Conservation (phyloP, 306 rosid genomes). For the Cicer yamashitae region DNA sequence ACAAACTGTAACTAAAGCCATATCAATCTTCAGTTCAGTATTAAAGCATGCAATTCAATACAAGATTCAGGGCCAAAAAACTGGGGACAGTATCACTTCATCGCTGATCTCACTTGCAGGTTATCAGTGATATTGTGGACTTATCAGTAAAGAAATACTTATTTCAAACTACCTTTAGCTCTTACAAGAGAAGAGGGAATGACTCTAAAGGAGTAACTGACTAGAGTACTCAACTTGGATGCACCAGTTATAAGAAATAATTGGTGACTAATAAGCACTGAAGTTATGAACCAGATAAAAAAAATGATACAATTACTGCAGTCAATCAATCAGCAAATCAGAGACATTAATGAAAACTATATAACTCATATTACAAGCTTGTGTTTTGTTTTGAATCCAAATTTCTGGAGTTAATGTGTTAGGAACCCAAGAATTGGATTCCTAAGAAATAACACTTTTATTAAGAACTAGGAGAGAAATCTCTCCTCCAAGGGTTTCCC, state of each 20-base stretch:
- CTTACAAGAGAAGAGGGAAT: background rate
- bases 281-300: background rate
- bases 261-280: background rate
- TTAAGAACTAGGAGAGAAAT: too few species aligned
- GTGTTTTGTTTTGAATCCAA: background rate
- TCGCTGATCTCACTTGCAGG: background rate
- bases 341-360: background rate
- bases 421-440: too few species aligned
- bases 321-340: background rate
- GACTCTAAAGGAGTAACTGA: background rate
- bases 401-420: background rate
- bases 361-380: background rate
- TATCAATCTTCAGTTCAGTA: background rate
- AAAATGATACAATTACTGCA: background rate
- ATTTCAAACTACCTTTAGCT: background rate
- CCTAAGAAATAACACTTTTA: too few species aligned
- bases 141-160: background rate
- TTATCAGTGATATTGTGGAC: background rate
- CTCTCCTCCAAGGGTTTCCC: too few species aligned
- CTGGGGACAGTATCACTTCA: background rate
- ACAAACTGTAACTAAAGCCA: background rate
- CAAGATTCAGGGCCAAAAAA: background rate
- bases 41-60: background rate
- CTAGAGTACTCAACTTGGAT: constrained; percentile 10
- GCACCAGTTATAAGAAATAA: background rate